Conservation (phyloP, 129 eudicot species). For the Glebionis coronaria region DNA sequence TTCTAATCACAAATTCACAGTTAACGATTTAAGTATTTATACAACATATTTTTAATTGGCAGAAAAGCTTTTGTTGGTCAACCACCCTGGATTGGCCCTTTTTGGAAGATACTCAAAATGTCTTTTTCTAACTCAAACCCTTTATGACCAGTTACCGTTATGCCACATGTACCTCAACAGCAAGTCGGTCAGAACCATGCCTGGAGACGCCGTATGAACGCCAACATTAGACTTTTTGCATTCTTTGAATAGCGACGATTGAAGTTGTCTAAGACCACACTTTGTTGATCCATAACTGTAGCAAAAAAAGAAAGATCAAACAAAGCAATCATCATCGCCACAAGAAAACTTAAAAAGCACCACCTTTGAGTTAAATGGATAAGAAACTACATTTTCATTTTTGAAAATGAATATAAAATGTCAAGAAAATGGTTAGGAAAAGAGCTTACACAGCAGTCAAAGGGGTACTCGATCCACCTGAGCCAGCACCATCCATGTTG, state of each 20-base stretch:
- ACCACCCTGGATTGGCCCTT: background rate
- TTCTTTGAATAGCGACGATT: conserved; percentile 80
- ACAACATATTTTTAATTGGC: too few relatives aligned
- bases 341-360: background rate
- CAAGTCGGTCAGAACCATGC: conserved; percentile 85
- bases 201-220: conserved; percentile 89
- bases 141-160: background rate
- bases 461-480: conserved; percentile 94
- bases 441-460: conserved; percentile 77
- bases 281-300: conserved; percentile 89
- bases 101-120: too few relatives aligned
- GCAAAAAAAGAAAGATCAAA: background rate
- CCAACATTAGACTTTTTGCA: conserved; percentile 57
- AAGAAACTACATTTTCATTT: background rate
- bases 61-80: too few relatives aligned
- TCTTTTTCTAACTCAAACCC: background rate
- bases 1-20: too few relatives aligned
- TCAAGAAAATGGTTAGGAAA: background rate
- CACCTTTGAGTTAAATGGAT: background rate
- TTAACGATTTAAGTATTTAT: too few relatives aligned
- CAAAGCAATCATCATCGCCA: conserved; percentile 2
- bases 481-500: conserved; percentile 94
- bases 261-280: conserved; percentile 97
- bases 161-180: conserved; percentile 54
- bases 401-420: background rate